Evolutionary conservation across 2,329 filamentous ascomycete genomes (phyloP).

Genomic region (Cercospora zeina): DNA sequence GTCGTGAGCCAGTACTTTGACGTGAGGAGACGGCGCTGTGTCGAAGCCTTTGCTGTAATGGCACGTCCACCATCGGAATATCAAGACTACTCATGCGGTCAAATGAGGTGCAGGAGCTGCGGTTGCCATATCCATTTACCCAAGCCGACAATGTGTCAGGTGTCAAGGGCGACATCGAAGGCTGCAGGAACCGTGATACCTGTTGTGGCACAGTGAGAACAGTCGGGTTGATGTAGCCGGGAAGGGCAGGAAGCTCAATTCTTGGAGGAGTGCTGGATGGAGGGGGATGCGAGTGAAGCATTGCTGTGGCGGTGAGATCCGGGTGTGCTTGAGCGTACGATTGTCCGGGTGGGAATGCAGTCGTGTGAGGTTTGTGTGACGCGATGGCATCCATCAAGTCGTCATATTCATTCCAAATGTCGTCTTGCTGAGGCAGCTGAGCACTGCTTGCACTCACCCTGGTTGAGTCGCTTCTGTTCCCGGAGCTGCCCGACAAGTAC

Average conservation of each 20-base stretch:
- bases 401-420: constrained; percentile 93
- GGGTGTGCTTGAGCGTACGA: constrained; percentile 32
- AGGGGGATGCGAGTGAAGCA: constrained; percentile 21
- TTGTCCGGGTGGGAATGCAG: constrained; percentile 56
- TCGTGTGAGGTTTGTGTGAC: constrained; percentile 49
- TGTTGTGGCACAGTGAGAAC: constrained; percentile 36
- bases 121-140: constrained; percentile 53
- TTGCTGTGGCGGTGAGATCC: not conserved
- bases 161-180: constrained; percentile 42
- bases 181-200: constrained; percentile 37
- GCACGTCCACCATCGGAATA: not conserved
- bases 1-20: constrained; percentile 34
- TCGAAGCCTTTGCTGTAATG: constrained; percentile 9
- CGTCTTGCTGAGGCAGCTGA: constrained; percentile 62
- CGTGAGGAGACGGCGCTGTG: constrained; percentile 32
- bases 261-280: constrained; percentile 22
- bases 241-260: constrained; percentile 24
- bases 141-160: constrained; percentile 58
- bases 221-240: constrained; percentile 15
- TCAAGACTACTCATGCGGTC: constrained; percentile 16
- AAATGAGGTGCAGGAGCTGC: constrained; percentile 38
- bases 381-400: constrained; percentile 76
- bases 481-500: constrained; percentile 64
- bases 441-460: constrained; percentile 37
- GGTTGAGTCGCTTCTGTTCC: constrained; percentile 50